Evolutionary conservation across 2,329 filamentous ascomycete genomes (phyloP).

Genomic region (Trichoderma oligosporum): DNA sequence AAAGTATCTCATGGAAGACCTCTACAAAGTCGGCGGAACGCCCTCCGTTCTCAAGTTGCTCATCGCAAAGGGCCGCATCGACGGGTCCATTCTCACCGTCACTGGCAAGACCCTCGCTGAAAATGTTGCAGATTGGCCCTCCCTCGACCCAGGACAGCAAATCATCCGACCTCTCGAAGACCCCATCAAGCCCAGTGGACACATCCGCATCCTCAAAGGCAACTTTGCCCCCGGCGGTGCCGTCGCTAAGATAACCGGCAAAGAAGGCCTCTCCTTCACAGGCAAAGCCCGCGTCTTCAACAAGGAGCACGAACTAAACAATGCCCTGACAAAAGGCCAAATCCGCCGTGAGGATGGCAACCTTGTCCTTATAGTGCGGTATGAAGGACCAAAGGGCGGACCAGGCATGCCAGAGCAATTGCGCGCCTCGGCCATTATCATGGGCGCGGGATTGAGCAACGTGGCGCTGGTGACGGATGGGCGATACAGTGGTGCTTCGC

Average conservation of each 20-base stretch:
- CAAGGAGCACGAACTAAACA: slow-evolving; percentile 75
- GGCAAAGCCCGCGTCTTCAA: slow-evolving; percentile 82
- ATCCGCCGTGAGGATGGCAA: slow-evolving; percentile 59
- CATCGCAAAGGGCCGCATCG: slow-evolving; percentile 68
- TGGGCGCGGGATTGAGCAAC: slow-evolving; percentile 84
- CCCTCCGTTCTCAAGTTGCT: slow-evolving; percentile 83
- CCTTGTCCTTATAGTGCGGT: slow-evolving; percentile 83
- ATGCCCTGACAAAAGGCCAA: slow-evolving; percentile 67
- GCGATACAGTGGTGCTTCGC: slow-evolving; percentile 79
- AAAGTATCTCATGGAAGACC: slow-evolving; percentile 81
- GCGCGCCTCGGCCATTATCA: slow-evolving; percentile 81
- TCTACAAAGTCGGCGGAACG: slow-evolving; percentile 81
- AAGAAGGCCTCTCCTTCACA: slow-evolving; percentile 79
- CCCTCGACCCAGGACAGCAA: slow-evolving; percentile 70
- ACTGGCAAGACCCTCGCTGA: slow-evolving; percentile 80
- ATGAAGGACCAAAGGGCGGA: slow-evolving; percentile 89
- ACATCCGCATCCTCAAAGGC: slow-evolving; percentile 82
- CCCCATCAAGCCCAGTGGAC: slow-evolving; percentile 77
- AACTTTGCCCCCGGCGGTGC: slow-evolving; percentile 86
- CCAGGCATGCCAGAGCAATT: slow-evolving; percentile 97
- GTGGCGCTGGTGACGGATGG: slow-evolving; percentile 91
- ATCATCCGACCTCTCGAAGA: slow-evolving; percentile 78
- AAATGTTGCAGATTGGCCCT: slow-evolving; percentile 74
- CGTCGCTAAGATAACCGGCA: slow-evolving; percentile 94
- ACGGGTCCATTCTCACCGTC: slow-evolving; percentile 75